Base-by-base conservation (phyloP, 148 eudicot genomes). In the Bassia scoparia region DNA sequence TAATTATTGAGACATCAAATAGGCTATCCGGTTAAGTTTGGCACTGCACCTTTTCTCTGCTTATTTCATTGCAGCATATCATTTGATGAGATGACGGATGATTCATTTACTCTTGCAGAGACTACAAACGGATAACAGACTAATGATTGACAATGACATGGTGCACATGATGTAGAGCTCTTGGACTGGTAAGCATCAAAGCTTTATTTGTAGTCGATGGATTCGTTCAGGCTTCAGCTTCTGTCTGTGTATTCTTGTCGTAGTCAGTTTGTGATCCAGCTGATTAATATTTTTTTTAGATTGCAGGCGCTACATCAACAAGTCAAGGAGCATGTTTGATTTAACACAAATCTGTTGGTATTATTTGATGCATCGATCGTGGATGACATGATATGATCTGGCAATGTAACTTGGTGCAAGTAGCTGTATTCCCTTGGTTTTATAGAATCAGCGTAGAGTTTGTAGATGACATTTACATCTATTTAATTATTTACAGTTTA, bases 91-190 rank as follows among this genome's bases (percentile, higher is more conserved):
- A 1, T 80, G 35, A 78, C n/a, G 11, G 12, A 55, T 26, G 17
- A 52, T 68, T 63, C 37, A 41, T 66, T 26, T 21, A 65, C 21
- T 34, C 43, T 17, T 79, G 77, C 84, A 84, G 87, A 84, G 83
- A 75, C 82, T 84, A 44, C 84, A 84, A 84, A 70, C 78, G 12
- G 79, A 81, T 54, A 84, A 84, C 81, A 76, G 84, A 71, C 76
- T 84, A 53, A 84, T 84, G 87, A 79, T 84, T 29, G 81, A 76
- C 37, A 83, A 76, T 61, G 83, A 49, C 60, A 74, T 64, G 76
- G 83, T 84, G 71, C 87, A 79, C 81, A 81, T 81, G 84, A 79
- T 84, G 81, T 84, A 77, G 77, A 62, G 26, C 62, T 61, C 50
- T 65, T 30, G 23, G 41, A 30, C 35, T 29, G n/a, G 70, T 38